These are phyloP conservation scores for Chlamydomonas sphaeroides DNA, from an alignment of 139 green algal genomes.

Conservation along the genomic window DNA sequence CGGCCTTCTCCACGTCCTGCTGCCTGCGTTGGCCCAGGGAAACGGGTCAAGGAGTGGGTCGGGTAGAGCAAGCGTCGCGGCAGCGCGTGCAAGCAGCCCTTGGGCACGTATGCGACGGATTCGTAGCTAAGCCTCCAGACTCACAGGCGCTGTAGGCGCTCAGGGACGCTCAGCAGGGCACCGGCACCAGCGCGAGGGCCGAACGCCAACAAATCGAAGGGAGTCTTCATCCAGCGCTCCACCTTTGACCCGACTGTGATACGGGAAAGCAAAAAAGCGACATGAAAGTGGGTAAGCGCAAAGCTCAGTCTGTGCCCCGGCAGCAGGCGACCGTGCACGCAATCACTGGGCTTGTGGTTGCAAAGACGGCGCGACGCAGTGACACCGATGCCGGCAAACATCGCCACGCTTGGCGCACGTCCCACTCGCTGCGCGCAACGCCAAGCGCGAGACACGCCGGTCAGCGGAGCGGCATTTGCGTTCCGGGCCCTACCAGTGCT, in stretches of 20 bases:
- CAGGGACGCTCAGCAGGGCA: conserved; percentile 59
- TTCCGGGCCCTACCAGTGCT: background rate
- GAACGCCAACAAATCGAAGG: conserved; percentile 66
- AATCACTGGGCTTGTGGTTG: background rate
- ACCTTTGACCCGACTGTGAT: conserved; percentile 47
- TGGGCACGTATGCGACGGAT: no score
- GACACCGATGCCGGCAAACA: background rate
- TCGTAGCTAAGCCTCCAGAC: background rate
- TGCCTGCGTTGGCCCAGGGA: conserved; percentile 56
- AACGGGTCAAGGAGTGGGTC: no score
- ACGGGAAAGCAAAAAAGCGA: background rate
- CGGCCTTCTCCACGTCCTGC: conserved; percentile 61
- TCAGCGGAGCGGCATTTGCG: background rate
- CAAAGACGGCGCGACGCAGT: background rate
- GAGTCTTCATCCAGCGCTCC: conserved; percentile 57
- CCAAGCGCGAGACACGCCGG: no score
- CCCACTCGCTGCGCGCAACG: no score
- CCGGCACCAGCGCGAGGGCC: conserved; percentile 62
- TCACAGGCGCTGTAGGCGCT: conserved; percentile 61
- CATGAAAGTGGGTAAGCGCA: background rate
- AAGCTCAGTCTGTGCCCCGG: no score
- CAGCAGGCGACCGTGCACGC: background rate
- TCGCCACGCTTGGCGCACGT: no score
- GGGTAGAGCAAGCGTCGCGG: background rate
- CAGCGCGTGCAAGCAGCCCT: background rate